Conservation (phyloP, 208 protist genomes). For the Acanthamoeba triangularis region DNA sequence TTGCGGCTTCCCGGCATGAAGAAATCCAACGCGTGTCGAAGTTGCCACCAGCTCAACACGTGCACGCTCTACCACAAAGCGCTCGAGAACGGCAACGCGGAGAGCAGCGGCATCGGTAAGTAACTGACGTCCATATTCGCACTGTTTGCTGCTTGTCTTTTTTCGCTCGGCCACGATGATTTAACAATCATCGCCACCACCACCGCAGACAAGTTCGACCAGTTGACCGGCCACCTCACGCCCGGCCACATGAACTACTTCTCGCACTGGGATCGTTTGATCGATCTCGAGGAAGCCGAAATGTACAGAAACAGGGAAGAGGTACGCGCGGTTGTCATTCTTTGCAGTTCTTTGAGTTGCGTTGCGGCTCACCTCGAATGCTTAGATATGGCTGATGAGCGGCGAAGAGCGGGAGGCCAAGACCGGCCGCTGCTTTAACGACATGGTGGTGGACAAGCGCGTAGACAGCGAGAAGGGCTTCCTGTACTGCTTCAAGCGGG, state of each 20-base stretch:
- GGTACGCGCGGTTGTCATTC: background rate
- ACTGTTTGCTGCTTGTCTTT: background rate
- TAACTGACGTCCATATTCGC: background rate
- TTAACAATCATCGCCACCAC: no score
- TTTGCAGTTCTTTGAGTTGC: background rate
- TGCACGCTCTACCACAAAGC: constrained; percentile 76
- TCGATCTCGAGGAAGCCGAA: constrained; percentile 69
- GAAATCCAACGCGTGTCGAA: background rate
- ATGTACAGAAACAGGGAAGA: constrained; percentile 74
- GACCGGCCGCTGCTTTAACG: constrained; percentile 61
- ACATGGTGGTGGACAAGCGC: constrained; percentile 68
- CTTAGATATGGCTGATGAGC: constrained; percentile 59
- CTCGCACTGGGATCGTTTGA: constrained; percentile 61
- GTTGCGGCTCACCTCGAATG: background rate
- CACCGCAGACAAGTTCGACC: constrained; percentile 45
- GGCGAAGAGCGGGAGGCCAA: constrained; percentile 49
- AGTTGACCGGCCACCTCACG: constrained; percentile 62
- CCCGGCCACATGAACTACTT: constrained; percentile 66
- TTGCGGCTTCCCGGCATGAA: constrained; percentile 45
- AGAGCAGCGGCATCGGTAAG: constrained; percentile 52
- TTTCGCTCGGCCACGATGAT: no score
- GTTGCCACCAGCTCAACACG: constrained; percentile 49
- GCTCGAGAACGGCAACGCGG: constrained; percentile 48
- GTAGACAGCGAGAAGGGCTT: constrained; percentile 62
- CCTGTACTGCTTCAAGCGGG: constrained; percentile 62